Conservation (phyloP, 768 basidiomycete species). For the Xerocomus spinulosus region DNA sequence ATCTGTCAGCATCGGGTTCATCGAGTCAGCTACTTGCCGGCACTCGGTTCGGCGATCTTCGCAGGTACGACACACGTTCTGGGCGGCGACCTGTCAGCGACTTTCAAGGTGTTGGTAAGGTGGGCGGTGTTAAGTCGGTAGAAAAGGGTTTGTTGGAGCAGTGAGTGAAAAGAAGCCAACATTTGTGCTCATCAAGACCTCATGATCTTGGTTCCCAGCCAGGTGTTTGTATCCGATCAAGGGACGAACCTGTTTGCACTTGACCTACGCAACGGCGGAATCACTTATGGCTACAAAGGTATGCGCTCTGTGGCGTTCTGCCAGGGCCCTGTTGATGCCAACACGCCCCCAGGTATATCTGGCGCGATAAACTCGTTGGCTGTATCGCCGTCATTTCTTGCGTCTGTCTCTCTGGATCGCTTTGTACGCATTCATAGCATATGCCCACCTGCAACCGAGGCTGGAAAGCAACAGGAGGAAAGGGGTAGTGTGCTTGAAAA, state of each 20-base stretch:
- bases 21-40: slow-evolving; percentile 66
- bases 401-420: slow-evolving; percentile 64
- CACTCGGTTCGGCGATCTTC: slow-evolving; percentile 67
- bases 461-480: slow-evolving; percentile 47
- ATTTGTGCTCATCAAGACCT: neutral
- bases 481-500: slow-evolving; percentile 63
- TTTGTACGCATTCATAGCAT: slow-evolving; percentile 67
- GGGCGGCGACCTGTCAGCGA: slow-evolving; percentile 63
- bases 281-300: slow-evolving; percentile 69
- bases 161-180: slow-evolving; percentile 39
- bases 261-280: slow-evolving; percentile 64
- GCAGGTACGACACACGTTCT: slow-evolving; percentile 72
- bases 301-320: neutral
- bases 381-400: slow-evolving; percentile 47
- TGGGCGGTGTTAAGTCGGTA: slow-evolving; percentile 56
- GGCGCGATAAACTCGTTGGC: slow-evolving; percentile 67
- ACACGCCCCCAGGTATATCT: slow-evolving; percentile 49
- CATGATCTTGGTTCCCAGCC: slow-evolving; percentile 36
- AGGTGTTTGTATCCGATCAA: slow-evolving; percentile 65
- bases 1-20: slow-evolving; percentile 39
- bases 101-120: slow-evolving; percentile 57
- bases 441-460: slow-evolving; percentile 44
- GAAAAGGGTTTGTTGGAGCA: slow-evolving; percentile 59
- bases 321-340: neutral
- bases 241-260: slow-evolving; percentile 59